Evolutionary conservation across 257 asterid species (phyloP), one percentile per base, ranked within the genome.

Genomic region (Gentiana dahurica): DNA sequence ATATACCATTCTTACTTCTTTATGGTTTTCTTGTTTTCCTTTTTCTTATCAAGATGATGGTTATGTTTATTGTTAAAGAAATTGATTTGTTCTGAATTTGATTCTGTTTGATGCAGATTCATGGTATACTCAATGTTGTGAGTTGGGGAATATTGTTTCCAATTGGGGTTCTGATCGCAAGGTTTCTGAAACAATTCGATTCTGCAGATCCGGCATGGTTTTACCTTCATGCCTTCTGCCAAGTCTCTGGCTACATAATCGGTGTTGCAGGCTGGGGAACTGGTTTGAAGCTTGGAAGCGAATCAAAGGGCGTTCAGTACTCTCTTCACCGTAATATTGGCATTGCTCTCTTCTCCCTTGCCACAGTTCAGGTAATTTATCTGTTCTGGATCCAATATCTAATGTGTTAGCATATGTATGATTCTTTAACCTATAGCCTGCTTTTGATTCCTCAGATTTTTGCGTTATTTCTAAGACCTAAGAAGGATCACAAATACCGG

Each of bases 361-460:
- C 76, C 8, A 84, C 96, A 24, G 73, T 90, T 44, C 98, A 90
- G 93, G 81, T 86, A 77, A 51, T 5, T 36, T 55, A 8, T 0
- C 8, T 7, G 12, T 1, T 15, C 55, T 24, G 54, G 5, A 10
- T 1, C 55, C 0, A 3, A 6, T 24, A 51, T 37, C 8, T 12
- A 51, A 3, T 10, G 35, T 15, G 1, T 51, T 2, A 6, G 12
- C 8, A 12, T 4, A 32, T 36, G 4, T 11, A 35, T 5, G 6
- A 6, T 38, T 37, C 36, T 37, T 7, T 58, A 44, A 24, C 24
- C 24, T 24, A 43, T 38, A 12, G 50, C 0, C 24, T 24, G 24
- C 24, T 24, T 24, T 24, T 24, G 24, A 24, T 24, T 24, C 24
- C 24, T 24, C 32, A 63, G 74, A 61, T 63, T 6, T 58, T 63